These are phyloP conservation scores for Hypoxylon perforatum DNA, from an alignment of 495 filamentous ascomycete species.

Conservation along the genomic window DNA sequence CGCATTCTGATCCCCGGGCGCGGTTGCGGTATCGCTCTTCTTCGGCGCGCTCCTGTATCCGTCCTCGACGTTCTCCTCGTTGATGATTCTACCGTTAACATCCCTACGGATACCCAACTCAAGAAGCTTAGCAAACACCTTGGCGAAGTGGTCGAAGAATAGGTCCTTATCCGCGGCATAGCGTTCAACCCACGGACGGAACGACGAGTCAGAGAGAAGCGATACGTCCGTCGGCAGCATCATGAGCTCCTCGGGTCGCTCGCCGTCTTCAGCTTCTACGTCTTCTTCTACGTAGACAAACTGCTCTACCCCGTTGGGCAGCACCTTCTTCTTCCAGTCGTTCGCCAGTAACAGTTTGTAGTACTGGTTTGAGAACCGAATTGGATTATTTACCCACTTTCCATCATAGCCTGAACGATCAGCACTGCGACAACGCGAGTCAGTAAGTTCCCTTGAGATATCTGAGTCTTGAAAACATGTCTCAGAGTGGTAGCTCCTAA, in stretches of 20 bases:
- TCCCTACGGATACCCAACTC: slow-evolving; percentile 70
- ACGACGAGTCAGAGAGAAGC: slow-evolving; percentile 49
- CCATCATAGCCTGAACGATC: slow-evolving; percentile 71
- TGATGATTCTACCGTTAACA: slow-evolving; percentile 58
- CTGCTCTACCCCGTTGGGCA: slow-evolving; percentile 65
- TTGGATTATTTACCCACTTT: slow-evolving; percentile 73
- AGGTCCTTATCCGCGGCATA: slow-evolving; percentile 70
- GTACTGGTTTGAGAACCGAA: slow-evolving; percentile 72
- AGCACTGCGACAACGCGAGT: too few species aligned
- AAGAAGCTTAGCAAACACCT: slow-evolving; percentile 70
- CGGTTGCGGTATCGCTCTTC: slow-evolving; percentile 63
- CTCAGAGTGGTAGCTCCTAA: too few species aligned
- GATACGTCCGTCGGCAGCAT: slow-evolving; percentile 62
- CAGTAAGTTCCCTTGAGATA: too few species aligned
- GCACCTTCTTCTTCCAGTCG: slow-evolving; percentile 65
- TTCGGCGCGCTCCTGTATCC: slow-evolving; percentile 69
- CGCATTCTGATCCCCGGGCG: slow-evolving; percentile 47
- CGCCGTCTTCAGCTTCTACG: slow-evolving; percentile 62
- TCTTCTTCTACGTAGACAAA: slow-evolving; percentile 71
- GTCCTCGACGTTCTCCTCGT: slow-evolving; percentile 64
- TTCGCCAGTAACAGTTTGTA: slow-evolving; percentile 66
- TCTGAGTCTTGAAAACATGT: too few species aligned
- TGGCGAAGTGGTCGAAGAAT: slow-evolving; percentile 70
- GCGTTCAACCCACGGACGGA: slow-evolving; percentile 63
- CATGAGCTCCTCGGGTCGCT: slow-evolving; percentile 65